A percentile compares a stretch with the other conserved stretches of the same genome.
Evolutionary conservation across 2,329 filamentous ascomycete genomes (phyloP).

Genomic region (Geosmithia putterillii): DNA sequence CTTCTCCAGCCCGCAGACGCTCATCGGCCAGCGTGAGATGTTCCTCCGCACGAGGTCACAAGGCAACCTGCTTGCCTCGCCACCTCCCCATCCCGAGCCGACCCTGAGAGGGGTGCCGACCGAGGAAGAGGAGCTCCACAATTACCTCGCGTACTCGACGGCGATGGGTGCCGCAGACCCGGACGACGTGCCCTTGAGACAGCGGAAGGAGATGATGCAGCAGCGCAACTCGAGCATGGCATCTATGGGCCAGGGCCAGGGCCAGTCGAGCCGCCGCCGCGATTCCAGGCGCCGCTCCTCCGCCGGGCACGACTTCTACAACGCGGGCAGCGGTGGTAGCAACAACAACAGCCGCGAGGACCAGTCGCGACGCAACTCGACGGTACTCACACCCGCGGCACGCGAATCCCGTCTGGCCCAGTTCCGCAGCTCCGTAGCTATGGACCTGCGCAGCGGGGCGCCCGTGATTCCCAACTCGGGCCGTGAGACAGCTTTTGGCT

Average conservation of each 20-base stretch:
- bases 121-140: conserved; percentile 28
- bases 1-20: conserved; percentile 38
- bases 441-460: conserved; percentile 39
- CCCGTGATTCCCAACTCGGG: conserved; percentile 18
- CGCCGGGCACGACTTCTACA: neutral
- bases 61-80: conserved; percentile 18
- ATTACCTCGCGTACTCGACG: conserved; percentile 18
- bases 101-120: conserved; percentile 18
- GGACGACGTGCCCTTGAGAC: conserved; percentile 61
- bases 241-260: conserved; percentile 8
- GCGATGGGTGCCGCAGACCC: conserved; percentile 25
- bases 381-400: conserved; percentile 24
- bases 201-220: conserved; percentile 49
- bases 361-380: conserved; percentile 21
- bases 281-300: neutral
- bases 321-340: no score
- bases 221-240: conserved; percentile 31
- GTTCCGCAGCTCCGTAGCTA: conserved; percentile 54
- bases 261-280: no score
- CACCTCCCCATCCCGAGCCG: conserved; percentile 3
- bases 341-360: neutral
- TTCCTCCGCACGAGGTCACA: conserved; percentile 40
- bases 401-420: conserved; percentile 50
- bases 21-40: conserved; percentile 42
- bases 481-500: conserved; percentile 25